Percentiles rank a stretch among this genome's conserved stretches.
phyloP scores from a whole-genome alignment of 495 filamentous ascomycete genomes.

The Penicillium angulare region DNA sequence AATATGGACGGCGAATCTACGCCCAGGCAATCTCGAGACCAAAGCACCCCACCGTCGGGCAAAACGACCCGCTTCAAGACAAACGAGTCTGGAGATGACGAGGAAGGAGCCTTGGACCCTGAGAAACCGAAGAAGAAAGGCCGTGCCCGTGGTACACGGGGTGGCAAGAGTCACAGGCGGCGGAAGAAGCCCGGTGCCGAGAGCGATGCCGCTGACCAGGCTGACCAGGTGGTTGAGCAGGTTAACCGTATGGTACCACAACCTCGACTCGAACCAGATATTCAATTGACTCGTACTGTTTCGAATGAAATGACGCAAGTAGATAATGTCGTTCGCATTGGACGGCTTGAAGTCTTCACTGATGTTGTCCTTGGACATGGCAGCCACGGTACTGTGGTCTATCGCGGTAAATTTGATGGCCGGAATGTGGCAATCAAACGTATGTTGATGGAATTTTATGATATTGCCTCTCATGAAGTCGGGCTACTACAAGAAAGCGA shows the following conservation, averaged over 20 bases:
- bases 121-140: conserved; percentile 74
- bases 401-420: conserved; percentile 81
- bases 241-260: conserved; percentile 38
- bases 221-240: conserved; percentile 44
- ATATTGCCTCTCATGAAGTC: conserved; percentile 93
- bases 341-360: conserved; percentile 69
- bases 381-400: conserved; percentile 84
- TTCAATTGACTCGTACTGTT: conserved; percentile 39
- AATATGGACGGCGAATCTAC: conserved; percentile 22
- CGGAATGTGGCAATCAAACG: conserved; percentile 94
- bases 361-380: conserved; percentile 73
- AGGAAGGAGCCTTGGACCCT: conserved; percentile 37
- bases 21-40: conserved; percentile 24
- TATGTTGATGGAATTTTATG: conserved; percentile 92
- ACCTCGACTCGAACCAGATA: conserved; percentile 55
- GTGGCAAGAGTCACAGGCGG: conserved; percentile 73
- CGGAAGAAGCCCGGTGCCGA: conserved; percentile 49
- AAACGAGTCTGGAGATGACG: conserved; percentile 44
- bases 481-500: conserved; percentile 87
- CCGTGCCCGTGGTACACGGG: conserved; percentile 71
- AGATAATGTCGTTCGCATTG: conserved; percentile 62
- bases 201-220: conserved; percentile 37
- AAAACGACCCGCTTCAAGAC: conserved; percentile 26
- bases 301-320: conserved; percentile 41
- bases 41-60: conserved; percentile 15